Conservation (phyloP, 164 flowering plant genomes). For the Piper betle region DNA sequence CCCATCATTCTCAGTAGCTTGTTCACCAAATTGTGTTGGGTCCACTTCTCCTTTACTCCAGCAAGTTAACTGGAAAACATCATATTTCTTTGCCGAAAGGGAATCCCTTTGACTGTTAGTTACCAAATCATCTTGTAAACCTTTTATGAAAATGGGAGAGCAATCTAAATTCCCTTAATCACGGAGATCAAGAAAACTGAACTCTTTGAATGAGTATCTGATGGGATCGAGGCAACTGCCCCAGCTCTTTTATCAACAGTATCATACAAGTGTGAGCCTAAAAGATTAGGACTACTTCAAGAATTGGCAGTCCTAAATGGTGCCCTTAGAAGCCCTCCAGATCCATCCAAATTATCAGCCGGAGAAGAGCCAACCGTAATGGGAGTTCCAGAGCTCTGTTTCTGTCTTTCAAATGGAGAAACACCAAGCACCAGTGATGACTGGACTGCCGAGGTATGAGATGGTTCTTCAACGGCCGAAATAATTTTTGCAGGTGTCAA, state of each 20-base stretch:
- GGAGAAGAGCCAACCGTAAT: constrained; percentile 18
- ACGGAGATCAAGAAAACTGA: constrained; percentile 3
- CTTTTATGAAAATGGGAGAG: not conserved
- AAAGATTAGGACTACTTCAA: constrained; percentile 7
- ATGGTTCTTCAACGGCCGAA: constrained; percentile 3
- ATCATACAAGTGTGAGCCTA: constrained; percentile 5
- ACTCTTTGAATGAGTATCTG: constrained; percentile 4
- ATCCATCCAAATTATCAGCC: constrained; percentile 13
- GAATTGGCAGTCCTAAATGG: constrained; percentile 10
- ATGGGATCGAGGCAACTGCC: constrained; percentile 1
- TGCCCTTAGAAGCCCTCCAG: constrained; percentile 9
- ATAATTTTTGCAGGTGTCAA: not conserved
- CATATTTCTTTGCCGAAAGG: no score
- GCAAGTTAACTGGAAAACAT: no score
- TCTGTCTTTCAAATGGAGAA: constrained; percentile 4
- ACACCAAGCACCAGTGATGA: not conserved
- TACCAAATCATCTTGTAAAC: no score
- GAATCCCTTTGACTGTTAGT: no score
- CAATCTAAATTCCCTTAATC: constrained; percentile 2
- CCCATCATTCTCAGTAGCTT: no score
- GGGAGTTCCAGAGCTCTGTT: constrained; percentile 5
- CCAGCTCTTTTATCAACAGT: constrained; percentile 6
- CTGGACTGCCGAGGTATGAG: constrained; percentile 7
- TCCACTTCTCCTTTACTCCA: no score
- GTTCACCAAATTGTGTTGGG: no score